phyloP scores from a whole-genome alignment of 805 yeast genomes.

The Starmerella ratchasimensis region DNA sequence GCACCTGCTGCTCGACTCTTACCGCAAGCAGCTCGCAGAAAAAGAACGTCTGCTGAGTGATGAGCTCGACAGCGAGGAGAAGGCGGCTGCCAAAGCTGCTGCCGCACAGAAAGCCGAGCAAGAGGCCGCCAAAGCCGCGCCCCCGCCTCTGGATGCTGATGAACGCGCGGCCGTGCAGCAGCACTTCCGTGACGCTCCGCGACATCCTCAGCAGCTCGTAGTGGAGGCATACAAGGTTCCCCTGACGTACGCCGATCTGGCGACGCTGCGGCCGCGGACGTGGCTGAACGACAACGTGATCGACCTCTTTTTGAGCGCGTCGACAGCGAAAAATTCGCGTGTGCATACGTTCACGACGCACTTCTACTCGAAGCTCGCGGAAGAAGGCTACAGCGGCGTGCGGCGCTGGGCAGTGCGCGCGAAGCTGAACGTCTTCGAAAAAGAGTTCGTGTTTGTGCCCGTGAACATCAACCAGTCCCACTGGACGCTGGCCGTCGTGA shows the following conservation, averaged over 20 bases:
- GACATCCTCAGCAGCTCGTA: constrained; percentile 55
- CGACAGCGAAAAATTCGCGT: constrained; percentile 32
- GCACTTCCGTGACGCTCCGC: constrained; percentile 54
- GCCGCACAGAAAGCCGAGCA: background rate
- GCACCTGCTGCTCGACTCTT: constrained; percentile 3
- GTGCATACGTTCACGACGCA: constrained; percentile 75
- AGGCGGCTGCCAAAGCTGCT: background rate
- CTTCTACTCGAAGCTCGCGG: constrained; percentile 59
- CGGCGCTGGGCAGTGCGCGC: constrained; percentile 72
- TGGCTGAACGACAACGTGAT: constrained; percentile 92
- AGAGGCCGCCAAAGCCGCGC: background rate
- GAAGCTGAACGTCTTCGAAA: constrained; percentile 47
- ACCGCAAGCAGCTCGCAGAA: constrained; percentile 5
- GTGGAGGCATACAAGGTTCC: constrained; percentile 61
- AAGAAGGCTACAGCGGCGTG: constrained; percentile 69
- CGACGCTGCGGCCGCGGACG: constrained; percentile 50
- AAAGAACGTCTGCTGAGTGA: constrained; percentile 5
- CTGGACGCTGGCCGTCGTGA: constrained; percentile 80
- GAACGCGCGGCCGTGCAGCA: constrained; percentile 31
- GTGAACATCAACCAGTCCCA: constrained; percentile 74
- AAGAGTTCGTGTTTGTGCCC: constrained; percentile 64
- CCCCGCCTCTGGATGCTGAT: background rate
- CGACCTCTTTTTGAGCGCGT: constrained; percentile 50
- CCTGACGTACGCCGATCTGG: constrained; percentile 52
- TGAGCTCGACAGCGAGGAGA: constrained; percentile 6